Percentiles rank a stretch among this genome's conserved stretches.
These are phyloP conservation scores for Phylloporus arenicola DNA, from an alignment of 768 basidiomycete genomes.

Conservation along the genomic window DNA sequence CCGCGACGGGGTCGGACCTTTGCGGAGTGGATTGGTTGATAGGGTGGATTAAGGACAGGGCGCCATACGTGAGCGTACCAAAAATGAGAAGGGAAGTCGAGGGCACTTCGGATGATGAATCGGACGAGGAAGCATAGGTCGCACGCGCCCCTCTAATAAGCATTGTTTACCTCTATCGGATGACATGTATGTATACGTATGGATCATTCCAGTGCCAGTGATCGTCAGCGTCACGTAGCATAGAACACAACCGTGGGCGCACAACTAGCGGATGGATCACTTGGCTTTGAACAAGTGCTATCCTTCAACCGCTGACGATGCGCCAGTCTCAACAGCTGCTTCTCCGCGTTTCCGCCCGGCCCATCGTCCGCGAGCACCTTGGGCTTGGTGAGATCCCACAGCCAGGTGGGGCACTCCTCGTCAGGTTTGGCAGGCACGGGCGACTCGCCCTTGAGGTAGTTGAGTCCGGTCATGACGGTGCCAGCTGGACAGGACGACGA, in stretches of 20 bases:
- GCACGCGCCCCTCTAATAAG: no score
- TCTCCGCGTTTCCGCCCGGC: slow-evolving; percentile 62
- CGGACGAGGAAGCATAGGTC: slow-evolving; percentile 19
- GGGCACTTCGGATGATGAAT: slow-evolving; percentile 34
- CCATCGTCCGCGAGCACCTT: slow-evolving; percentile 63
- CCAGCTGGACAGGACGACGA: slow-evolving; percentile 71
- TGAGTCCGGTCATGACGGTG: slow-evolving; percentile 73
- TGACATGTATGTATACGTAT: not conserved
- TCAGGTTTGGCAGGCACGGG: slow-evolving; percentile 74
- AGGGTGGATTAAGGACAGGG: slow-evolving; percentile 65
- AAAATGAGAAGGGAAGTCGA: slow-evolving; percentile 57
- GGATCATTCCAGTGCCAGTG: no score
- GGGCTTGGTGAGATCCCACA: slow-evolving; percentile 72
- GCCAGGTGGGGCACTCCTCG: slow-evolving; percentile 83
- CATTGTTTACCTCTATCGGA: not conserved
- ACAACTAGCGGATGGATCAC: slow-evolving; percentile 30
- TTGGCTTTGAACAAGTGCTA: slow-evolving; percentile 79
- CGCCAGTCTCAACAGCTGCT: slow-evolving; percentile 49
- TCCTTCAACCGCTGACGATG: slow-evolving; percentile 73
- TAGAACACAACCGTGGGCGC: no score
- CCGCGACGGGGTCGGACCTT: slow-evolving; percentile 78
- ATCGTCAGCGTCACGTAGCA: not conserved
- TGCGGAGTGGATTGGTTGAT: slow-evolving; percentile 77
- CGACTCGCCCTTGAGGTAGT: slow-evolving; percentile 77
- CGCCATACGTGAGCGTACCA: slow-evolving; percentile 62